A percentile compares a stretch with the other conserved stretches of the same genome.
Conservation (phyloP, 805 yeast species). For the Dipodascopsis uninucleata region DNA sequence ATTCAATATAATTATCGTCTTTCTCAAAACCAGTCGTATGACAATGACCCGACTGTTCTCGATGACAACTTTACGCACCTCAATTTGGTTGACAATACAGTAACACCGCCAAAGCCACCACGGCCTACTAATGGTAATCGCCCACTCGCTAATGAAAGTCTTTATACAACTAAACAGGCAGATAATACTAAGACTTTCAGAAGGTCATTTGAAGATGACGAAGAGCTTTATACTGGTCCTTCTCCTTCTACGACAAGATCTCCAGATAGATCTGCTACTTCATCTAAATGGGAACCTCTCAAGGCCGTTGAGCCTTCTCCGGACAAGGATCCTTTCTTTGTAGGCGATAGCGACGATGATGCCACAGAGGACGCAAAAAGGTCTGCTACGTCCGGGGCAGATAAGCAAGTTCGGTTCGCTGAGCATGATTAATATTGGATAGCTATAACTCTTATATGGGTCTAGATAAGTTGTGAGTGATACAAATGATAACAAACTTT, state of each 20-base stretch:
- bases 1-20: slow-evolving; percentile 7
- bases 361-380: slow-evolving; percentile 17
- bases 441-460: too few species aligned
- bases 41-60: slow-evolving; percentile 55
- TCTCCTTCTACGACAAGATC: slow-evolving; percentile 7
- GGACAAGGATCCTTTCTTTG: slow-evolving; percentile 48
- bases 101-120: slow-evolving; percentile 36
- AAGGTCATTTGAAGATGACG: slow-evolving; percentile 14
- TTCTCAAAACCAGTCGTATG: slow-evolving; percentile 38
- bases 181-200: too few species aligned
- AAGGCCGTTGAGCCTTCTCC: slow-evolving; percentile 43
- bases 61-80: slow-evolving; percentile 50
- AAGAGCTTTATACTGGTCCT: slow-evolving; percentile 5
- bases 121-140: slow-evolving; percentile 33
- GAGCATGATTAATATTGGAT: slow-evolving; percentile 5
- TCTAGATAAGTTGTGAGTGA: too few species aligned
- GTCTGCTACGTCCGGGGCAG: not conserved
- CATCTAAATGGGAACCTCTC: slow-evolving; percentile 45
- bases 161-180: too few species aligned
- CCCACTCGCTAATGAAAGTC: too few species aligned
- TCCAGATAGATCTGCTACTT: slow-evolving; percentile 2
- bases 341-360: slow-evolving; percentile 51
- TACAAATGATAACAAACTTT: too few species aligned
- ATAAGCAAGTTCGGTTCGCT: slow-evolving; percentile 22
- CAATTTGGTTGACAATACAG: slow-evolving; percentile 42